Percentiles rank a stretch among this genome's conserved stretches.
Evolutionary conservation across 2,329 filamentous ascomycete genomes (phyloP).

Genomic region (Colletotrichum sp.): DNA sequence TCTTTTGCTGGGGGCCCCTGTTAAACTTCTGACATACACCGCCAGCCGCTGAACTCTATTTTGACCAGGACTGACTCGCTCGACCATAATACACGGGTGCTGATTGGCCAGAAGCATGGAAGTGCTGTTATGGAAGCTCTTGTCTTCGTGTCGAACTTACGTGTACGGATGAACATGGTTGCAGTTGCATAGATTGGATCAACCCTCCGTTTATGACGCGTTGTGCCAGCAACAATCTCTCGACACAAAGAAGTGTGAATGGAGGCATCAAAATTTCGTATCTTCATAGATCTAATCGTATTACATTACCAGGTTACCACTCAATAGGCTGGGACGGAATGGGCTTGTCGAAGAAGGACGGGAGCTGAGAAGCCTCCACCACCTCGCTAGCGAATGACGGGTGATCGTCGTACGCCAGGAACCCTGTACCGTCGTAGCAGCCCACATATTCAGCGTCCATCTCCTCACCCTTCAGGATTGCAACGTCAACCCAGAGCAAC

Average conservation of each 20-base stretch:
- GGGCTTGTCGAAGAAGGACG: conserved; percentile 8
- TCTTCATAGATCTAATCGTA: not conserved
- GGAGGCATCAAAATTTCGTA: not conserved
- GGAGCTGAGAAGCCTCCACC: not conserved
- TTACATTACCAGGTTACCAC: not conserved
- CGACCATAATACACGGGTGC: not conserved
- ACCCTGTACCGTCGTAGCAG: conserved; percentile 13
- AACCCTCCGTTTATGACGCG: not conserved
- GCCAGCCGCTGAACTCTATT: not conserved
- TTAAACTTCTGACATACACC: not conserved
- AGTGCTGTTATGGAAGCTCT: not conserved
- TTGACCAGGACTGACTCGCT: not conserved
- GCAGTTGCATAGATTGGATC: not conserved
- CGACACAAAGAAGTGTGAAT: not conserved
- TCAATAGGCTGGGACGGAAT: conserved; percentile 6
- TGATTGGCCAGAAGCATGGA: not conserved
- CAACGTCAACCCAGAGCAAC: conserved; percentile 13
- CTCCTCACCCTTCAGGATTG: conserved; percentile 11
- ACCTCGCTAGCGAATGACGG: not conserved
- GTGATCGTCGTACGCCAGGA: conserved; percentile 8
- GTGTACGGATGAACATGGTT: not conserved
- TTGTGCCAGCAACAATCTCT: not conserved
- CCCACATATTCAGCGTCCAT: conserved; percentile 18
- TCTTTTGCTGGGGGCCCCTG: not conserved
- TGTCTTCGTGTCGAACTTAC: not conserved